These are phyloP conservation scores for Perkinsus marinus DNA, from an alignment of 169 alveolate species.

Conservation along the genomic window DNA sequence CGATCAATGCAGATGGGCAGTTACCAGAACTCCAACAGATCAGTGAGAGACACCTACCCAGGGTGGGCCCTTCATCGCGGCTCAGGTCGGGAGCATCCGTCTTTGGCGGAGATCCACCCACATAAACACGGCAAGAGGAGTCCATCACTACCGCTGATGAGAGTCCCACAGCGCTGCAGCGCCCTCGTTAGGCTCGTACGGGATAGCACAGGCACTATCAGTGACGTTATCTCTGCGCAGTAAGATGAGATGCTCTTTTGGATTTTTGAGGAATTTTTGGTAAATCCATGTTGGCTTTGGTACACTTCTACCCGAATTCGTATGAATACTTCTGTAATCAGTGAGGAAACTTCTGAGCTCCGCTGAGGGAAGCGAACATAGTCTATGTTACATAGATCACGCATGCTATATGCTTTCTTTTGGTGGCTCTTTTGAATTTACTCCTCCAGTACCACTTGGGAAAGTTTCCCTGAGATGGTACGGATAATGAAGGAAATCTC, in stretches of 20 bases:
- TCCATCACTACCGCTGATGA: not conserved
- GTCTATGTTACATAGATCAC: not conserved
- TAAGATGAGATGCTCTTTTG: no score
- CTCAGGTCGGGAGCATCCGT: not conserved
- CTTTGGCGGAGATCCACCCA: not conserved
- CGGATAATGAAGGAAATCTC: not conserved
- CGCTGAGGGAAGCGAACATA: no score
- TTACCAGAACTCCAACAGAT: not conserved
- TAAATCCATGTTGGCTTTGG: no score
- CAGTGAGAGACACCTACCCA: not conserved
- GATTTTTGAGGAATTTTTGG: no score
- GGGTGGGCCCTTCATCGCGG: not conserved
- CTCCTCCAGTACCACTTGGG: not conserved
- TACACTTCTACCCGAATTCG: no score
- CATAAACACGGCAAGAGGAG: not conserved
- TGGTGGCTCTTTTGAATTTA: no score
- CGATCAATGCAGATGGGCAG: not conserved
- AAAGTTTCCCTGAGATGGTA: not conserved
- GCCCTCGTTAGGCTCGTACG: not conserved
- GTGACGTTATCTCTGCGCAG: not conserved
- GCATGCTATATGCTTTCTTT: not conserved
- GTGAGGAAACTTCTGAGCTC: not conserved
- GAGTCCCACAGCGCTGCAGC: not conserved
- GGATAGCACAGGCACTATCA: not conserved
- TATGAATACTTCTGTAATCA: no score